Base-by-base conservation (phyloP, 2,329 filamentous ascomycete genomes). In the Plectosphaerella plurivora region DNA sequence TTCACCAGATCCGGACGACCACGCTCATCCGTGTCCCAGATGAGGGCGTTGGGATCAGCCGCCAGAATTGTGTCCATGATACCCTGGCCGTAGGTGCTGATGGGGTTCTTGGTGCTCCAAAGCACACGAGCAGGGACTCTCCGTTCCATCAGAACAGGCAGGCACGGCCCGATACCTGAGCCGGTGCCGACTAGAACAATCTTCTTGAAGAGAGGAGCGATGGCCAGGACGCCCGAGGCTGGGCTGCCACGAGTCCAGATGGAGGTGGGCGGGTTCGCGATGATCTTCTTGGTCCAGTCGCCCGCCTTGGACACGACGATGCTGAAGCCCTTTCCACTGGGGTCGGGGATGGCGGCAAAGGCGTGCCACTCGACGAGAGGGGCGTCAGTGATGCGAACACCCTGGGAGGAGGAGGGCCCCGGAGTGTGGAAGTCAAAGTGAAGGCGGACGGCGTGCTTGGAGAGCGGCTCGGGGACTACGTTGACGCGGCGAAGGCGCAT, bases 351-450 rank as follows among this genome's bases (percentile, higher is more conserved):
- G 2, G 85, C 86, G 36, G 88, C 88, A 63, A 91, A 91, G 1
- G 84, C 81, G 69, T 91, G 88, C 78, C 86, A 89, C 67, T 92
- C 88, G 5, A 78, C 69, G 45, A 90, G 72, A 0, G 87, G 87
- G 7, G 76, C 73, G 50, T 79, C 77, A 2, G 86, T 81, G 22
- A 91, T 69, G 45, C 86, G 81, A 47, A 79, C 74, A 47, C 54
- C 55, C 44, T 50, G 54, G 7, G 55, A 57, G 10, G 51, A 49
- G 55, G 54, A 57, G 55, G 85, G 77, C 1, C 60, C 57, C 8
- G 83, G 81, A 15, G 78, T 75, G 18, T 79, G 77, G 67, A 88
- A 84, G 62, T 77, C 73, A 62, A 91, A 88, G 63, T 87, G 81
- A n/a, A 94, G 78, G 25, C 85, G 81, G 25, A 89, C 73, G 44